Evolutionary conservation across 768 basidiomycete genomes (phyloP), one percentile per base, ranked within the genome.

Genomic region (Pleurotus sapidus): DNA sequence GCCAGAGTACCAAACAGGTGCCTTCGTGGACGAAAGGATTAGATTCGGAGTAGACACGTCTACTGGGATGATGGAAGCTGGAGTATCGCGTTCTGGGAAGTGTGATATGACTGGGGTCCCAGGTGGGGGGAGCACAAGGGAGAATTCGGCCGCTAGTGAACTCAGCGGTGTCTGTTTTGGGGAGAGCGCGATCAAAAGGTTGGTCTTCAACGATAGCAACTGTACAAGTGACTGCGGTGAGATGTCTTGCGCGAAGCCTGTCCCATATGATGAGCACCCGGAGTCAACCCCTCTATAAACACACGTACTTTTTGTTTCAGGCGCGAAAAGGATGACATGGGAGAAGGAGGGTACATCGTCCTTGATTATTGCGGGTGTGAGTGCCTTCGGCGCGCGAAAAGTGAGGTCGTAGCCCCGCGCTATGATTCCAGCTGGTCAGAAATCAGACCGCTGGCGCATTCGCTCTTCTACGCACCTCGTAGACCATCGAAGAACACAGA

Each of bases 131-230:
- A 93, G 87, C 53, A 93, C 83, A 56, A 98, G 79, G 38, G 90
- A 91, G 77, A 98, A 98, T 75, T 99, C 97, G 49, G 92, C 71
- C 0, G 94, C 92, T 55, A 96, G 82, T 11, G 89, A 83, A 11
- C 84, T 79, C 8, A 95, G 75, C 42, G 90, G 76, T 2, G 86
- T 87, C 72, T 89, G 82, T 73, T 83, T 87, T 63, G 88, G 76
- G 1, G 91, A 89, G 58, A 96, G 82, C 2, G 88, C 84, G 63
- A 97, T 73, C 61, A 99, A 82, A 56, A 98, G 76, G 76, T 98
- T 97, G 56, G 90, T 86, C 59, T 84, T 78, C 59, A 81, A 80
- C 24, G 84, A 76, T 27, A 93, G 75, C 50, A 94, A 83, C 23
- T 79, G 70, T 39, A 94, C 82, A 24, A 98, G 78, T 11, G 87